Percentiles rank a stretch among this genome's conserved stretches.
phyloP scores from a whole-genome alignment of 2,329 filamentous ascomycete species.

The Macrophomina pseudophaseolina region DNA sequence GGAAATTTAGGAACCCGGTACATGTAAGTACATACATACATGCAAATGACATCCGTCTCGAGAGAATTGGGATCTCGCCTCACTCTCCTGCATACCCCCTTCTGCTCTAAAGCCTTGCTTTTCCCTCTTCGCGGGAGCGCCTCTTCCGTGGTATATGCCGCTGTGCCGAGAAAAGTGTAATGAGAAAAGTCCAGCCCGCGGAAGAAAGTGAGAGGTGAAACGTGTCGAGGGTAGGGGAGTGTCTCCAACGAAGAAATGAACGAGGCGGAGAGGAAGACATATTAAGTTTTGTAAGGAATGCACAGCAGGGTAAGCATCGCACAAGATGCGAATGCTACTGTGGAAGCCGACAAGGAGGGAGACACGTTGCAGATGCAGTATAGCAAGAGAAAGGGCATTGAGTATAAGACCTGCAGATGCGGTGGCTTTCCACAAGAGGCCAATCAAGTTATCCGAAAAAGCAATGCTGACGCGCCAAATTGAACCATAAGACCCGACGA shows the following conservation, averaged over 20 bases:
- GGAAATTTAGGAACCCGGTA: not conserved
- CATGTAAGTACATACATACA: not conserved
- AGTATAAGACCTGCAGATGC: slow-evolving; percentile 14
- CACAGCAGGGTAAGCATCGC: too few species aligned
- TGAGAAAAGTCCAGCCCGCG: too few species aligned
- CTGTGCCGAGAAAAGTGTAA: too few species aligned
- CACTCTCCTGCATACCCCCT: not conserved
- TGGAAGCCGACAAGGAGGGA: not conserved
- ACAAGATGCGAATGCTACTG: not conserved
- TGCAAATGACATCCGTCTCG: too few species aligned
- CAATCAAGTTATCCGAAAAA: not conserved
- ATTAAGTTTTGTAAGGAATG: too few species aligned
- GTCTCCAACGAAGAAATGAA: too few species aligned
- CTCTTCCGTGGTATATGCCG: not conserved
- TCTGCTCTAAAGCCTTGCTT: not conserved
- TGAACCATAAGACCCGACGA: not conserved
- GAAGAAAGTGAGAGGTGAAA: too few species aligned
- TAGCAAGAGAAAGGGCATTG: not conserved
- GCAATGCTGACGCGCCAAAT: not conserved
- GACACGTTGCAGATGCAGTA: not conserved
- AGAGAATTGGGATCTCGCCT: not conserved
- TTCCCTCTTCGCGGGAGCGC: not conserved
- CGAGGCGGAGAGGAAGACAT: too few species aligned
- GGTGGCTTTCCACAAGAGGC: not conserved
- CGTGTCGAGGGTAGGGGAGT: too few species aligned